phyloP scores from a whole-genome alignment of 164 flowering plant genomes.

The Tinospora cordifolia region DNA sequence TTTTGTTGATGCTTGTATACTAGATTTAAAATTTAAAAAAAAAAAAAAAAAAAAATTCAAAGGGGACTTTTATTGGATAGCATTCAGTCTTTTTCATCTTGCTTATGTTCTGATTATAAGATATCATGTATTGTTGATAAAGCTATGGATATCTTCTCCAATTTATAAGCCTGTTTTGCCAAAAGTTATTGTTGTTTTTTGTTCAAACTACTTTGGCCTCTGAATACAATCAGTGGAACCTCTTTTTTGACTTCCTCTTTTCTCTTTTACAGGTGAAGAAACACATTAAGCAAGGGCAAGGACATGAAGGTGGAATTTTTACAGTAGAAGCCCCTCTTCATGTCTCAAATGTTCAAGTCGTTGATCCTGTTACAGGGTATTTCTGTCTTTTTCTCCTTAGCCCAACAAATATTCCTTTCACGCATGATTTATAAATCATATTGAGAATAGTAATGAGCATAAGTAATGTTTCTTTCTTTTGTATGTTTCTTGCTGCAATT shows the following conservation, averaged over 20 bases:
- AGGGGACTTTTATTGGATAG: too few species aligned
- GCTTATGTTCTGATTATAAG: too few species aligned
- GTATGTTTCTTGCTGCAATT: not conserved
- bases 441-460: not conserved
- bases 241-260: not conserved
- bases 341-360: slow-evolving; percentile 86
- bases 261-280: slow-evolving; percentile 61
- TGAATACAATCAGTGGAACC: too few species aligned
- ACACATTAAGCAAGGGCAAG: slow-evolving; percentile 87
- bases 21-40: too few species aligned
- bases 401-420: not conserved
- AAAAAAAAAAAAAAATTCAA: too few species aligned
- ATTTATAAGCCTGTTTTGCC: not conserved
- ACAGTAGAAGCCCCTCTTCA: slow-evolving; percentile 94
- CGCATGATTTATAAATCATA: too few species aligned
- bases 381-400: not conserved
- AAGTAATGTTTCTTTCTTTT: not conserved
- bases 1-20: too few species aligned
- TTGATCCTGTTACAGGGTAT: slow-evolving; percentile 85
- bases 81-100: too few species aligned
- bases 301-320: slow-evolving; percentile 98
- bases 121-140: not conserved
- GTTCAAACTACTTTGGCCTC: not conserved
- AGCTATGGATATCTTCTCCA: not conserved
- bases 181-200: not conserved